phyloP scores from a whole-genome alignment of 768 basidiomycete species.

The Phylloporus rhodoxanthus region DNA sequence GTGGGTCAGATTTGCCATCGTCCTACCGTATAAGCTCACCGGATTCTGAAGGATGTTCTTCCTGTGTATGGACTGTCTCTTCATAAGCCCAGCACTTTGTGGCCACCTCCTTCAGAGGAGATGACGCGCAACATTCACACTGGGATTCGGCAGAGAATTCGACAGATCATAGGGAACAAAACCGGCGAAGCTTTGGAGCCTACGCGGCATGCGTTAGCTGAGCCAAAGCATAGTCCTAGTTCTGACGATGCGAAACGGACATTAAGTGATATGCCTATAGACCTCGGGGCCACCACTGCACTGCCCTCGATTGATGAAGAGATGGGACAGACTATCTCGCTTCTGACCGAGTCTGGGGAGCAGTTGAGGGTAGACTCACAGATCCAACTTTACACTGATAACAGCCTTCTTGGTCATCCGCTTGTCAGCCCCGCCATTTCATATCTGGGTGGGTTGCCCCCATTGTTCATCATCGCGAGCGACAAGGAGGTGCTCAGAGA shows the following conservation, averaged over 20 bases:
- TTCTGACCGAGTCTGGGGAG: constrained; percentile 48
- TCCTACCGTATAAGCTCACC: not conserved
- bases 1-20: constrained; percentile 36
- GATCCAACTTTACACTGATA: constrained; percentile 82
- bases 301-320: constrained; percentile 35
- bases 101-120: constrained; percentile 72
- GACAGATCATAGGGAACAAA: constrained; percentile 41
- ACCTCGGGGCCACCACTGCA: constrained; percentile 45
- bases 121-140: constrained; percentile 52
- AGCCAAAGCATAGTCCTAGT: constrained; percentile 8
- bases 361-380: constrained; percentile 54
- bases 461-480: constrained; percentile 76
- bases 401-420: constrained; percentile 71
- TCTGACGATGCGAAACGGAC: constrained; percentile 7
- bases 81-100: constrained; percentile 72
- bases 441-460: constrained; percentile 88
- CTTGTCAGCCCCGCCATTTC: constrained; percentile 75
- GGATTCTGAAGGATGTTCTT: constrained; percentile 59
- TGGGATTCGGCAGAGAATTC: constrained; percentile 54
- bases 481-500: constrained; percentile 91
- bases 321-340: constrained; percentile 40
- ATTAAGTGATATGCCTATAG: constrained; percentile 33
- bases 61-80: constrained; percentile 70
- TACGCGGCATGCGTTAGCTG: constrained; percentile 4
- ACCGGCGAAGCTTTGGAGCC: not conserved